Evolutionary conservation across 2,329 filamentous ascomycete genomes (phyloP), one percentile per base, ranked within the genome.

Genomic region (Exophiala spinifera): DNA sequence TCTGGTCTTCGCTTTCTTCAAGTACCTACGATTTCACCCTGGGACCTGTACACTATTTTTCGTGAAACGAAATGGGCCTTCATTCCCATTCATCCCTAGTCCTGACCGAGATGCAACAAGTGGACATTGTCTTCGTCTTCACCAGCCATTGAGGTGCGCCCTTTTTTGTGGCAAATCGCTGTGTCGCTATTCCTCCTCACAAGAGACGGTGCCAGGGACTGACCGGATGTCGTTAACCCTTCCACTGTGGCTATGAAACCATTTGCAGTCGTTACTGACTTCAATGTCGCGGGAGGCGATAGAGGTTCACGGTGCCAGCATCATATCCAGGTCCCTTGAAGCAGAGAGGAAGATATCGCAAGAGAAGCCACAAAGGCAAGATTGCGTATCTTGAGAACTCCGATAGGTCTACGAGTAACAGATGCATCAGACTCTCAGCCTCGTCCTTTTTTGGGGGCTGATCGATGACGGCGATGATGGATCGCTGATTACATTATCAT

Each of bases 1-100:
- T 64, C 69, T 81, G 3, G 72, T 82, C 43, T 64, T 79, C 43
- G 81, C 78, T 59, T 79, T 76, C 0, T n/a, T n/a, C n/a, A n/a
- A n/a, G n/a, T n/a, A 77, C 81, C 49, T 82, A 82, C 65, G 77
- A 78, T 67, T 72, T 76, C 53, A 76, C 76, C 4, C 72, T 82
- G 15, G 80, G 79, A 0, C 78, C 78, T 0, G 74, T 81, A 1
- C 78, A 74, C 15, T 82, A 80, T 61, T 74, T 72, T 0, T 64
- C 81, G 21, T 0, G 79, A 82, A 61, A 70, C n/a, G 74, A 75
- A 42, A 70, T 72, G 15, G 67, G 69, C 45, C 62, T 64, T 7
- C 71, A 70, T 57, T 64, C 69, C 13, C 59, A 65, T 6, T 69
- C 74, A 46, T 63, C 72, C 13, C 68, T 69, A 3, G 66, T 65